Base-by-base conservation (phyloP, 257 asterid species). In the Solanum clarkiae region DNA sequence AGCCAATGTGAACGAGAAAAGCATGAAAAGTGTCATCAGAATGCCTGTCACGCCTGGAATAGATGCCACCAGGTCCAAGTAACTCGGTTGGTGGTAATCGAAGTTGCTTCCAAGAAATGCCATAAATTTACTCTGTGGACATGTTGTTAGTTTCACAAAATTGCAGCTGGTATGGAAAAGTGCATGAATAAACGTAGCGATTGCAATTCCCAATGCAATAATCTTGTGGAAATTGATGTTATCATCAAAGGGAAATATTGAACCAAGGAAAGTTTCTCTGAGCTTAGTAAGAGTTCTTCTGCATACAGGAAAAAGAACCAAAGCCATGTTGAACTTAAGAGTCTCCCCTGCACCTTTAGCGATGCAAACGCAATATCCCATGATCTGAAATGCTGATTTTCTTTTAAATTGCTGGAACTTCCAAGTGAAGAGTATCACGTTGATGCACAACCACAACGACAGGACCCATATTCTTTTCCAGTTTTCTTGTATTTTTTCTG, bases 291-390 rank as follows among this genome's bases (percentile, higher is more conserved):
- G 94, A 6, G 95, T 95, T 89, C 95, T 87, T 72, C 98, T 88
- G 86, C 98, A 96, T 0, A 94, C 98, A 3, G 98, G 98, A 20
- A 95, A 69, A 82, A 95, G 97, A 81, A 94, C 90, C 15, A 95
- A 92, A 17, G 98, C 98, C 98, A 95, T 95, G 68, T 95, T 95
- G 90, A 95, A 91, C 88, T 95, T 95, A 3, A 90, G 84, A 5
- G 93, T 92, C 91, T 95, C 98, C 0, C 94, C 98, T 17, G 95
- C 92, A 26, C 94, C 98, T 71, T 95, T 95, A 24, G 98, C 98
- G 1, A 90, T 83, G 89, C 98, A 94, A 4, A 96, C 87, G 45
- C 99, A 94, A 56, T 94, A 91, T 8, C 98, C 98, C 94, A 95
- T 80, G 53, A 95, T 91, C 86, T 92, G 86, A 55, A 94, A 96